A percentile compares a stretch with the other conserved stretches of the same genome.
phyloP scores from a whole-genome alignment of 768 basidiomycete genomes.

The Russula lepida region DNA sequence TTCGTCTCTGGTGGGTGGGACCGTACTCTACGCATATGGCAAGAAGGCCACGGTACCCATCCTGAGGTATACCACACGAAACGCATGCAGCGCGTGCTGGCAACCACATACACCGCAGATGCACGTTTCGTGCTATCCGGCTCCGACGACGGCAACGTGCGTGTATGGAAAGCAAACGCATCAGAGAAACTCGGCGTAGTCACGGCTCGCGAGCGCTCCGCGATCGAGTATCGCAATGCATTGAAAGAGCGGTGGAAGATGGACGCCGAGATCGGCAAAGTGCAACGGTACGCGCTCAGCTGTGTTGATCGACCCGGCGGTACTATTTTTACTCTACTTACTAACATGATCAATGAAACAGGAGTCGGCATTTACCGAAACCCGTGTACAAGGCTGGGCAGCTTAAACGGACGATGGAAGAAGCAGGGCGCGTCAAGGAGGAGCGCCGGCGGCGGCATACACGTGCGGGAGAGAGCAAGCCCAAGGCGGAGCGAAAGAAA shows the following conservation, averaged over 20 bases:
- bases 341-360: conserved; percentile 24
- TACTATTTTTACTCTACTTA: neutral
- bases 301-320: neutral
- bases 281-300: conserved; percentile 54
- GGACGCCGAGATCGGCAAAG: conserved; percentile 70
- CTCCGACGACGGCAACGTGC: conserved; percentile 91
- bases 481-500: conserved; percentile 87
- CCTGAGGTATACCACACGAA: conserved; percentile 97
- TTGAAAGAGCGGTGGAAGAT: conserved; percentile 85
- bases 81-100: conserved; percentile 95
- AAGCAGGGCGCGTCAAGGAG: conserved; percentile 83
- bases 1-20: conserved; percentile 98
- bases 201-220: conserved; percentile 82
- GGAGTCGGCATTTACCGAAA: conserved; percentile 79
- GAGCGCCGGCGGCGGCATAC: conserved; percentile 88
- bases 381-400: conserved; percentile 82
- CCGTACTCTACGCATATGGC: conserved; percentile 89
- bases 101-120: conserved; percentile 81
- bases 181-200: conserved; percentile 88
- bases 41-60: conserved; percentile 68
- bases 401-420: conserved; percentile 91
- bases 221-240: conserved; percentile 86
- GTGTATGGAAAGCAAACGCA: conserved; percentile 91
- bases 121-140: conserved; percentile 86
- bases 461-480: conserved; percentile 75